A percentile compares a stretch with the other conserved stretches of the same genome.
Evolutionary conservation across 768 basidiomycete genomes (phyloP).

Genomic region (Collybia sordida): DNA sequence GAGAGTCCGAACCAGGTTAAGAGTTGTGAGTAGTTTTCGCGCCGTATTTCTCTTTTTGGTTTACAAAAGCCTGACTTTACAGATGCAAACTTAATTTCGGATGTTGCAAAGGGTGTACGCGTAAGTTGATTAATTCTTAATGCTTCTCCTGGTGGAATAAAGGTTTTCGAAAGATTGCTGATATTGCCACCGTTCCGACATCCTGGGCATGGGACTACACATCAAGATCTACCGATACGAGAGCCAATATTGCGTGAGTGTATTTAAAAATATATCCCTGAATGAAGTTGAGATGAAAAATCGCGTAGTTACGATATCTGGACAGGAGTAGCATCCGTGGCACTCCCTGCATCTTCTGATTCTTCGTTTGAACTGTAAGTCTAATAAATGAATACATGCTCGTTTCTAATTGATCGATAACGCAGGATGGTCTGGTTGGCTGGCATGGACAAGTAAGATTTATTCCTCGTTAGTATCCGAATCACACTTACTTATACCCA

Average conservation of each 20-base stretch:
- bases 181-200: slow-evolving; percentile 45
- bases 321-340: slow-evolving; percentile 42
- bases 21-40: slow-evolving; percentile 41
- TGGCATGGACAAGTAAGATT: slow-evolving; percentile 47
- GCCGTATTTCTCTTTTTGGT: not conserved
- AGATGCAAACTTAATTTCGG: slow-evolving; percentile 53
- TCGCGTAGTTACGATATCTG: slow-evolving; percentile 50
- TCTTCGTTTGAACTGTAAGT: slow-evolving; percentile 56
- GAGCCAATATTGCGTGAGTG: slow-evolving; percentile 53
- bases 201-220: slow-evolving; percentile 52
- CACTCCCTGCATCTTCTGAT: slow-evolving; percentile 42
- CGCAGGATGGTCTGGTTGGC: slow-evolving; percentile 61
- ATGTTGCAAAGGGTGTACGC: slow-evolving; percentile 47
- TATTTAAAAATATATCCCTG: not conserved
- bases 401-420: not conserved
- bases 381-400: not conserved
- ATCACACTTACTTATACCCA: not conserved
- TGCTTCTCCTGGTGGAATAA: not conserved
- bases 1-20: slow-evolving; percentile 52
- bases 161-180: slow-evolving; percentile 32
- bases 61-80: not conserved
- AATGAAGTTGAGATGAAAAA: not conserved
- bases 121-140: slow-evolving; percentile 17
- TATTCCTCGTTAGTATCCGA: not conserved
- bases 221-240: slow-evolving; percentile 39